A percentile compares a stretch with the other conserved stretches of the same genome.
phyloP scores from a whole-genome alignment of 345 rosid species.

The Aquilaria yunnanensis region DNA sequence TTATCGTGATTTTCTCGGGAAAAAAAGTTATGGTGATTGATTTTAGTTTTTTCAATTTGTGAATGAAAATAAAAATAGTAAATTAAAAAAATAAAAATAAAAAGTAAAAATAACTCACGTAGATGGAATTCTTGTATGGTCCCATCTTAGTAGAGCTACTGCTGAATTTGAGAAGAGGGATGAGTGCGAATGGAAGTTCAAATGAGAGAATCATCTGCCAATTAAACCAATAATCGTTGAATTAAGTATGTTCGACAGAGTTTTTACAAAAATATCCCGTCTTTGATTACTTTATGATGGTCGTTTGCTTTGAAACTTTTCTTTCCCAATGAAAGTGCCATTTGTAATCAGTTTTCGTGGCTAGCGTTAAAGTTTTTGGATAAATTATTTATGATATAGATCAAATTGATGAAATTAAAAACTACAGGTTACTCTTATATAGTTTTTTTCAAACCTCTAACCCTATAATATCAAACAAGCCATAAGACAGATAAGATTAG shows the following conservation, averaged over 20 bases:
- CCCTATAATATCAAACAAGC: no score
- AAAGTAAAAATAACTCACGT: constrained; percentile 19
- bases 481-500: neutral
- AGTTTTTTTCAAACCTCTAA: no score
- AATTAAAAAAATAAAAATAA: neutral
- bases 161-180: constrained; percentile 53
- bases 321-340: no score
- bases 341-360: no score
- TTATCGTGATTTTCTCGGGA: neutral
- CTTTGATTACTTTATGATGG: no score
- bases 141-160: constrained; percentile 50
- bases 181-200: constrained; percentile 53
- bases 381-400: no score
- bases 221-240: neutral
- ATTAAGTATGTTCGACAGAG: neutral
- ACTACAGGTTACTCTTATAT: no score
- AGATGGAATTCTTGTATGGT: constrained; percentile 41
- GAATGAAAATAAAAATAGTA: neutral
- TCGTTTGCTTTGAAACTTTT: no score
- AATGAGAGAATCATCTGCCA: constrained; percentile 52
- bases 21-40: neutral
- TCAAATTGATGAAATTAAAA: no score
- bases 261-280: no score
- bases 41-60: neutral
- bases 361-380: no score